Conservation (phyloP, 2,329 filamentous ascomycete species). For the Hypoxylon sp. region DNA sequence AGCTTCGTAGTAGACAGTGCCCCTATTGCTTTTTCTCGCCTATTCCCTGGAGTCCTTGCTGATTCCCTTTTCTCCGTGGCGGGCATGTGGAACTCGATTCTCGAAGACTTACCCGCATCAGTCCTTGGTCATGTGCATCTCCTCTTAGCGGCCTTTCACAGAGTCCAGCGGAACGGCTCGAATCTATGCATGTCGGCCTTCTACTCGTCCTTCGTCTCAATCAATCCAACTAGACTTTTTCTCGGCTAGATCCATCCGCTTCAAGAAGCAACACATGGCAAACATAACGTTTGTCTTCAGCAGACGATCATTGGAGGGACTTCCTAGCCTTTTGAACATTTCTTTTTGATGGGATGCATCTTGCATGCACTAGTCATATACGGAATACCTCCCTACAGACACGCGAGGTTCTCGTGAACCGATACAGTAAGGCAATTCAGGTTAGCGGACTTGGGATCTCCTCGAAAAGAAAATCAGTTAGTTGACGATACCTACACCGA, state of each 20-base stretch:
- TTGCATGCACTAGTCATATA: constrained; percentile 36
- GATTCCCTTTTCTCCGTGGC: constrained; percentile 20
- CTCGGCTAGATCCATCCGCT: constrained; percentile 37
- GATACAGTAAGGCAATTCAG: not conserved
- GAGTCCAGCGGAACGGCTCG: constrained; percentile 35
- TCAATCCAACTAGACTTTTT: constrained; percentile 18
- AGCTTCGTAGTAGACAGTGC: constrained; percentile 36
- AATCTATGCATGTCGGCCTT: constrained; percentile 26
- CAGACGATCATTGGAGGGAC: not conserved
- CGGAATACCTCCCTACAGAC: not conserved
- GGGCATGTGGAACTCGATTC: constrained; percentile 32
- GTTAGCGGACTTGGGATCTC: constrained; percentile 28
- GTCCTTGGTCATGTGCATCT: constrained; percentile 40
- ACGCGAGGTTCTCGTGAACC: constrained; percentile 32
- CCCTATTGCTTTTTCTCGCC: constrained; percentile 22
- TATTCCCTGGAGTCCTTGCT: constrained; percentile 14
- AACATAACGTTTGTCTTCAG: not conserved
- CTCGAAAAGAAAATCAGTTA: constrained; percentile 29
- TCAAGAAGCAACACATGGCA: constrained; percentile 12
- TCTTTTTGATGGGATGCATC: constrained; percentile 32
- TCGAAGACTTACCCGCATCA: constrained; percentile 41
- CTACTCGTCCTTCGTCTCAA: constrained; percentile 15
- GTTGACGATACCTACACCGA: constrained; percentile 41
- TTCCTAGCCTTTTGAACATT: not conserved
- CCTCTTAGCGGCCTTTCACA: constrained; percentile 13